Base-by-base conservation (phyloP, 2,329 filamentous ascomycete species). In the Emericellopsis cladophorae region DNA sequence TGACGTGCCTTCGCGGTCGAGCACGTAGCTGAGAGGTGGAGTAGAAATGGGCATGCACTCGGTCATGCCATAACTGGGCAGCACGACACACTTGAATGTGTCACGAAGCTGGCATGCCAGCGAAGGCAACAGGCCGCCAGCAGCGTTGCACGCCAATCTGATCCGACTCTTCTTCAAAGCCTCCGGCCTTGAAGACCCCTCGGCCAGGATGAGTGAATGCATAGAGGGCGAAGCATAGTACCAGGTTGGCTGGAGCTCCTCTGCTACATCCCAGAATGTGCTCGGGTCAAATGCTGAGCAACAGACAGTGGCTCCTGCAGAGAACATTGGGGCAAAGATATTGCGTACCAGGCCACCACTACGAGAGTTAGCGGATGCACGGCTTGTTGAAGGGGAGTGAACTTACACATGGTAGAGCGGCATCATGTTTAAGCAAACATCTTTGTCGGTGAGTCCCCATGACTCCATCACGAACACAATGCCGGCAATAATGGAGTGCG, bases 51-150 rank as follows among this genome's bases (percentile, higher is more conserved):
- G 72, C 68, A 74, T 74, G 47, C 71, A 75, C 56, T 75, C 72
- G 1, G 72, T 76, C 72, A 76, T 75, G 15, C 71, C 72, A 47
- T 76, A 76, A 46, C 69, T 74, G 3, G 72, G 72, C 15, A 76
- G 58, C 3, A 76, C 65, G 3, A 60, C 61, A 42, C 68, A 72
- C 10, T 61, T 54, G 52, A 76, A 76, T 0, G 64, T 69, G 42
- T 70, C 62, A 14, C 62, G 60, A 9, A 76, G 57, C 40, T 65
- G 65, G 23, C 54, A 51, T 1, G 71, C 70, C 32, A 75, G 53
- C 2, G 68, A 66, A 1, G 72, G 71, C 3, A 74, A 57, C 3
- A 75, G 57, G 21, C 66, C 70, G 35, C 69, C 71, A 24, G 70
- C 70, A 9, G 71, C 71, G 48, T 74, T 75, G 53, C 71, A 75